These are phyloP conservation scores for Papilionanthe hybrid DNA, from an alignment of 116 monocot genomes.

Conservation along the genomic window DNA sequence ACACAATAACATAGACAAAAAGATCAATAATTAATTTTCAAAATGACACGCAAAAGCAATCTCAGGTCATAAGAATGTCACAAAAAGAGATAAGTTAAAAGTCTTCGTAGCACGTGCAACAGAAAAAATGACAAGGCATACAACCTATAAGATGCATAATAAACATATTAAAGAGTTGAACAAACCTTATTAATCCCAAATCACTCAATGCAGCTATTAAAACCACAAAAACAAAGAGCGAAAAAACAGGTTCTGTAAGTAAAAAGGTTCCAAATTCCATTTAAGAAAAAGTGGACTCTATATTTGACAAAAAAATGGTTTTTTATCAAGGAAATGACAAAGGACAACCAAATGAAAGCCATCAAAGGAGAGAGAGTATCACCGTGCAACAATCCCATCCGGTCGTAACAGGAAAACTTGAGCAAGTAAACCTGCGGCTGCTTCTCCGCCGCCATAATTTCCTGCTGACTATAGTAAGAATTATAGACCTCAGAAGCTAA, in stretches of 20 bases:
- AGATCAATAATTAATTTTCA: background rate
- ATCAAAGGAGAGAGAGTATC: background rate
- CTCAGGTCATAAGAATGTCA: background rate
- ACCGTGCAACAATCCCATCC: constrained; percentile 89
- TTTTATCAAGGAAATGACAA: no score
- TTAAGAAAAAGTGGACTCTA: background rate
- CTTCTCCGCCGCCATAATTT: constrained; percentile 25
- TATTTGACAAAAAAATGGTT: background rate
- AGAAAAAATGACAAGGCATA: no score
- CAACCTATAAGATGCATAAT: no score
- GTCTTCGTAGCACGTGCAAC: no score
- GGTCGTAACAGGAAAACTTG: constrained; percentile 78
- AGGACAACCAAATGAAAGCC: no score
- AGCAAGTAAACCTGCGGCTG: constrained; percentile 62
- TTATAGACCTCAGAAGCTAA: constrained; percentile 29
- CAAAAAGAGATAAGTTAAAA: background rate
- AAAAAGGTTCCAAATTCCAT: background rate
- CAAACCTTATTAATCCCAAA: no score
- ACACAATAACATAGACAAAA: background rate
- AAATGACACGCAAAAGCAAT: background rate
- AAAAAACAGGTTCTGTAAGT: background rate
- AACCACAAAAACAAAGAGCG: no score
- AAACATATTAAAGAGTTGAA: no score
- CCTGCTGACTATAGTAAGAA: constrained; percentile 40
- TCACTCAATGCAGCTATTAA: no score